These are phyloP conservation scores for Aspergillus terreus DNA, from an alignment of 2,329 filamentous ascomycete genomes.

Conservation along the genomic window DNA sequence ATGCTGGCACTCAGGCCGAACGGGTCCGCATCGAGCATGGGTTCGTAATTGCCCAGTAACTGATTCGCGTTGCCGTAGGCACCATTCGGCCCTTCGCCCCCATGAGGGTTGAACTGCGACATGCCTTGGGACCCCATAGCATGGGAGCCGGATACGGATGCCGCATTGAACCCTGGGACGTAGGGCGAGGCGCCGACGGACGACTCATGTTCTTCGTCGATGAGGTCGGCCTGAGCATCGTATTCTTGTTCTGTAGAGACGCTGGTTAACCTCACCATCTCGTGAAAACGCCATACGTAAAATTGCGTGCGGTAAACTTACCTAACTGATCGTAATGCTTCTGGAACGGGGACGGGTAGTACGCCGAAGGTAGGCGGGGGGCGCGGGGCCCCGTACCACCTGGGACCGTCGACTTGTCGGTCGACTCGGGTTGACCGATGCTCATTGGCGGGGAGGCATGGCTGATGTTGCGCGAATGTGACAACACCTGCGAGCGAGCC, in stretches of 20 bases:
- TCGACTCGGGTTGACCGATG: conserved; percentile 35
- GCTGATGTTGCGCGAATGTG: conserved; percentile 33
- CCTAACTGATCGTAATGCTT: conserved; percentile 94
- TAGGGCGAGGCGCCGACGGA: conserved; percentile 67
- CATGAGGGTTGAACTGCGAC: conserved; percentile 36
- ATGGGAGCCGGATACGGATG: conserved; percentile 41
- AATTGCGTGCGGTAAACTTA: conserved; percentile 57
- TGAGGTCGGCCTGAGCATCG: conserved; percentile 82
- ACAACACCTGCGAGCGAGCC: conserved; percentile 46
- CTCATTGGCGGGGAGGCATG: conserved; percentile 33
- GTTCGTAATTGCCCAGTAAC: conserved; percentile 71
- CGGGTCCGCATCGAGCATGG: conserved; percentile 86
- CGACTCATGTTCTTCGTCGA: conserved; percentile 75
- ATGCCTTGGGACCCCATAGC: conserved; percentile 41
- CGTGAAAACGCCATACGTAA: conserved; percentile 32
- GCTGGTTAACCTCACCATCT: background rate
- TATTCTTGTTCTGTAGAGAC: conserved; percentile 84
- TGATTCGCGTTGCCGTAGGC: conserved; percentile 46
- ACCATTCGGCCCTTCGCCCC: conserved; percentile 33
- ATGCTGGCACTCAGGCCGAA: conserved; percentile 92
- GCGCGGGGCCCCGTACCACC: conserved; percentile 24
- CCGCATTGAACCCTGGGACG: conserved; percentile 47
- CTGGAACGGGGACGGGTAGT: conserved; percentile 84
- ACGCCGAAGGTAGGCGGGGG: conserved; percentile 48
- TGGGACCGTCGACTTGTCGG: conserved; percentile 32